phyloP scores from a whole-genome alignment of 2,329 filamentous ascomycete species.

The Penicillium sp. region DNA sequence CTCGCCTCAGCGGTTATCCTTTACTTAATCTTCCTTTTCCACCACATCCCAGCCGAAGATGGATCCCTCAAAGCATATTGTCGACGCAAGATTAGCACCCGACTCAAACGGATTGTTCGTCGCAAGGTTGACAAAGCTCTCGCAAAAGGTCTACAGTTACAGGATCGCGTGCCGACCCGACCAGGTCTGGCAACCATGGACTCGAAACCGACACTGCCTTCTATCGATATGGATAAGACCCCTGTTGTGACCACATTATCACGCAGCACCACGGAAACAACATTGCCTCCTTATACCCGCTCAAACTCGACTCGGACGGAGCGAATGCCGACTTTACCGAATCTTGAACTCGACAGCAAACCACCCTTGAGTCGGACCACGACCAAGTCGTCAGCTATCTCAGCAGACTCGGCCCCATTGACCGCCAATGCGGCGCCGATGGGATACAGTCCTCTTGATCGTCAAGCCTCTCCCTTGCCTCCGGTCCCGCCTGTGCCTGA shows the following conservation, averaged over 20 bases:
- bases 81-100: conserved; percentile 83
- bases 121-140: conserved; percentile 86
- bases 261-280: conserved; percentile 57
- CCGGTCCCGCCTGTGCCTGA: conserved; percentile 33
- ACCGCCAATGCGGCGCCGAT: conserved; percentile 31
- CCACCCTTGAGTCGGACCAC: conserved; percentile 43
- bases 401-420: conserved; percentile 53
- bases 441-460: conserved; percentile 38
- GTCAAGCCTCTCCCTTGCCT: conserved; percentile 28
- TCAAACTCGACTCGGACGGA: conserved; percentile 42
- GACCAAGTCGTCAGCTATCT: conserved; percentile 50
- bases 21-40: conserved; percentile 87
- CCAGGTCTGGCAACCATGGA: conserved; percentile 29
- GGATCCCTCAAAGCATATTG: conserved; percentile 83
- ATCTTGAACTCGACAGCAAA: conserved; percentile 44
- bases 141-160: conserved; percentile 66
- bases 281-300: conserved; percentile 64
- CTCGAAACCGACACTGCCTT: conserved; percentile 61
- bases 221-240: conserved; percentile 49
- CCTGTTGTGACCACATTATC: conserved; percentile 31
- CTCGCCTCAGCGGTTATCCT: conserved; percentile 74
- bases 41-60: conserved; percentile 81
- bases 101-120: conserved; percentile 80
- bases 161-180: conserved; percentile 54
- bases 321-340: conserved; percentile 41